Evolutionary conservation across 305 asterid genomes (phyloP), one percentile per base, ranked within the genome.

Genomic region (Fraxinus xanthoxyloides): DNA sequence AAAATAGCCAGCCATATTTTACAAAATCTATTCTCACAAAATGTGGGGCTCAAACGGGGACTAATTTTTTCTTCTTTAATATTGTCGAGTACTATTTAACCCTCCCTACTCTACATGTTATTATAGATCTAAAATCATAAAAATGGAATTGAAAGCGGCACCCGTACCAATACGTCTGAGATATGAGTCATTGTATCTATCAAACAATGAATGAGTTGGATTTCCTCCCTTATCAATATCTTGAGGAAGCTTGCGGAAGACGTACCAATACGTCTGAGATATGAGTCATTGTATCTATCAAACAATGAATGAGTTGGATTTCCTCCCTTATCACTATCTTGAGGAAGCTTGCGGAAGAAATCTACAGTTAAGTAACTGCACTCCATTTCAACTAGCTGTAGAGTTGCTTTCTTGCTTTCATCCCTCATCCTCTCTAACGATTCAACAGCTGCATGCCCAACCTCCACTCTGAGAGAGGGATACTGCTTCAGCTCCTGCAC

Each of bases 171-270:
- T 88, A 84, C 98, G 85, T 79, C 99, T 92, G 28, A 96, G 98
- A 87, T 96, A 96, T 21, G 99, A 87, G 75, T 96, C 99, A 43
- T 94, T 92, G 40, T 96, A 96, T 89, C 99, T 88, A 38, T 96
- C 99, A 38, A 94, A 94, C 74, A 94, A 89, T 15, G 99, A 96
- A 85, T 96, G 99, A 5, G 99, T 92, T 69, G 99, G 99, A 81
- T 94, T 96, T 86, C 99, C 99, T 48, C 99, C 99, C 93, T 96
- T 96, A 91, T 96, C 98, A n/a, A 91, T 89, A 86, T 96, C 99
- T 87, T 96, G 99, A 35, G 99, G 99, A 88, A 96, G n/a, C n/a
- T n/a, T n/a, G n/a, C n/a, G n/a, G n/a, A n/a, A n/a, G n/a, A n/a
- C 95, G 87, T 84, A 96, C 99, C 98, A 72, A 96, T 88, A 84